Evolutionary conservation across 805 yeast genomes (phyloP), one percentile per base, ranked within the genome.

Genomic region (Hanseniaspora vineae): DNA sequence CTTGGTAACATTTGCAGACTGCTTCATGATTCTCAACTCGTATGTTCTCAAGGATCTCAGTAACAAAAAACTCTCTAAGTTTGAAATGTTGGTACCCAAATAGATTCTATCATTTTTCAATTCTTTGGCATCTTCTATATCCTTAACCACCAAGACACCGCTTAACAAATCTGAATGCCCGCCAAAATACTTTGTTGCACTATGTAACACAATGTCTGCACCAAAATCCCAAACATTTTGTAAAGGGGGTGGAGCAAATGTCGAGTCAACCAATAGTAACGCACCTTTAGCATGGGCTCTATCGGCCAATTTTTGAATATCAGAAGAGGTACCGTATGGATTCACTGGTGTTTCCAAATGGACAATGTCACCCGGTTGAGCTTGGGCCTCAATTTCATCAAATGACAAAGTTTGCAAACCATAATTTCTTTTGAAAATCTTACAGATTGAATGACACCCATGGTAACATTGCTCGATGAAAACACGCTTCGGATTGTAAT

Each of bases 101-200:
- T 70, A 73, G 9, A 78, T 63, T 56, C 97, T 72, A 55, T 89
- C 96, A 0, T 60, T 62, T 5, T 70, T 62, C 51, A 89, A 69
- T 42, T 67, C 58, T 19, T 66, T 54, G 49, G 74, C 73, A 6
- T 70, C 70, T 2, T 67, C 63, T 9, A 58, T 54, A 50, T 77
- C 77, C 58, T 81, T 80, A n/a, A 84, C 79, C 17, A 80, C 77
- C 17, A 88, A 65, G 12, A 82, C 69, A 33, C 97, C 97, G 5
- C 95, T 88, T 45, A 89, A 68, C 42, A 88, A 67, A 62, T 89
- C 97, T 6, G 95, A 84, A 65, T 89, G 96, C n/a, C 97, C 97
- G 39, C 95, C 96, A 58, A 87, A 82, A 66, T 82, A 90, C 61
- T 89, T 89, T 0, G 96, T 89, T 1, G 88, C 96, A 1, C 96